These are phyloP conservation scores for Hymenoscyphus infarciens DNA, from an alignment of 2,329 filamentous ascomycete species.

Conservation along the genomic window DNA sequence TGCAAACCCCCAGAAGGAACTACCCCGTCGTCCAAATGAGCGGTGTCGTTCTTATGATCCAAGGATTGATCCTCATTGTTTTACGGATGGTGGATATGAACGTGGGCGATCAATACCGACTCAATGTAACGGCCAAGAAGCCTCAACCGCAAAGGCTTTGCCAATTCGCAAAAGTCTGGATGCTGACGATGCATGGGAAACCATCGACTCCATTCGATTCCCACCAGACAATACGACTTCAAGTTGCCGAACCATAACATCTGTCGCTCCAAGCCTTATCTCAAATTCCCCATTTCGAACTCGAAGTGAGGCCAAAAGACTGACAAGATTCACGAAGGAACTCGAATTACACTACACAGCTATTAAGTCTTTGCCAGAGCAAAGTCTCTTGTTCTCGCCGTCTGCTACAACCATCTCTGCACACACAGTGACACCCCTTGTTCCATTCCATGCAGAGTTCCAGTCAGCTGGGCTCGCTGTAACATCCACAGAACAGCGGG, in stretches of 20 bases:
- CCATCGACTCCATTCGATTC: slow-evolving; percentile 10
- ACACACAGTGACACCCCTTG: slow-evolving; percentile 49
- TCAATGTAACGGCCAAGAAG: neutral
- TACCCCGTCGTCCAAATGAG: slow-evolving; percentile 1
- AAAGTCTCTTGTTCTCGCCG: slow-evolving; percentile 31
- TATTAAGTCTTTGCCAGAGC: slow-evolving; percentile 38
- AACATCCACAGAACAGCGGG: slow-evolving; percentile 47
- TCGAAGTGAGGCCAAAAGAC: slow-evolving; percentile 42
- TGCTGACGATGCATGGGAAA: neutral
- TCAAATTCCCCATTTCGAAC: slow-evolving; percentile 38
- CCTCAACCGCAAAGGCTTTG: neutral
- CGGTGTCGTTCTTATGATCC: slow-evolving; percentile 20
- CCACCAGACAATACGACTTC: slow-evolving; percentile 9
- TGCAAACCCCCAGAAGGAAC: slow-evolving; percentile 12
- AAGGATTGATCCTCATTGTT: slow-evolving; percentile 21
- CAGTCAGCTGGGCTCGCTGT: slow-evolving; percentile 52
- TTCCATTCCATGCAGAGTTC: slow-evolving; percentile 53
- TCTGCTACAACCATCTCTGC: slow-evolving; percentile 38
- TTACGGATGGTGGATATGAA: neutral
- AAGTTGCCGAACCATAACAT: slow-evolving; percentile 16
- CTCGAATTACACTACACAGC: slow-evolving; percentile 42
- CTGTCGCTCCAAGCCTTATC: slow-evolving; percentile 21
- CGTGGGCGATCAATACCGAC: neutral
- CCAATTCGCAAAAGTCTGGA: neutral
- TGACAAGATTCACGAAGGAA: slow-evolving; percentile 42